phyloP scores from a whole-genome alignment of 1,139 yeast genomes.

The Yamadazyma friedrichii region DNA sequence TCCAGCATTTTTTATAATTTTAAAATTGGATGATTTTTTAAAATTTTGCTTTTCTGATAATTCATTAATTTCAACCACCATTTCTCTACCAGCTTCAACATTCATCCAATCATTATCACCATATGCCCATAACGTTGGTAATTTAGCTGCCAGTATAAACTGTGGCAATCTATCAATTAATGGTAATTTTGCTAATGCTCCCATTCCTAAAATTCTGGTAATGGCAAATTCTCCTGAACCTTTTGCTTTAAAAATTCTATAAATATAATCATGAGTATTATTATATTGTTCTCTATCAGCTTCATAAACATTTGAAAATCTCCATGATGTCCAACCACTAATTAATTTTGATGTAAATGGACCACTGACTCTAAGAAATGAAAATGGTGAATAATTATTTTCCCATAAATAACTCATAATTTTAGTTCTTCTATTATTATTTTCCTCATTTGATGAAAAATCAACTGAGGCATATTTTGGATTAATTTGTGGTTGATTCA shows the following conservation, averaged over 20 bases:
- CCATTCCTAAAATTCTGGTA: slow-evolving; percentile 39
- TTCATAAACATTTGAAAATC: slow-evolving; percentile 36
- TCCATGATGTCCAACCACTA: slow-evolving; percentile 41
- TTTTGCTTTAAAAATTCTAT: slow-evolving; percentile 37
- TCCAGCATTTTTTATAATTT: slow-evolving; percentile 57
- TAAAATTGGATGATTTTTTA: slow-evolving; percentile 31
- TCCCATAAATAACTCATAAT: slow-evolving; percentile 35
- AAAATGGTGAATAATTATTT: slow-evolving; percentile 38
- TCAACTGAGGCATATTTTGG: slow-evolving; percentile 11
- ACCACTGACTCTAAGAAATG: slow-evolving; percentile 34
- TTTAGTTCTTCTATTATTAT: slow-evolving; percentile 19
- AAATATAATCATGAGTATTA: slow-evolving; percentile 41
- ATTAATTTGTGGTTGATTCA: slow-evolving; percentile 9
- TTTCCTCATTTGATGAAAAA: slow-evolving; percentile 9
- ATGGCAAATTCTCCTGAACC: slow-evolving; percentile 50
- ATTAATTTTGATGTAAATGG: slow-evolving; percentile 38
- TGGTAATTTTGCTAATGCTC: slow-evolving; percentile 44
- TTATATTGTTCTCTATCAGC: slow-evolving; percentile 32
- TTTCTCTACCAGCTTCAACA: slow-evolving; percentile 41
- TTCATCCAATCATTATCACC: slow-evolving; percentile 54
- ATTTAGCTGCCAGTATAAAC: slow-evolving; percentile 31
- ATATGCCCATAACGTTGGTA: slow-evolving; percentile 46
- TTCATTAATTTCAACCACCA: slow-evolving; percentile 39
- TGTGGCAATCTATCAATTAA: slow-evolving; percentile 44
- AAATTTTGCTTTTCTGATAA: slow-evolving; percentile 20